These are phyloP conservation scores for Cadophora luteo-olivacea DNA, from an alignment of 2,329 filamentous ascomycete genomes.

Conservation along the genomic window DNA sequence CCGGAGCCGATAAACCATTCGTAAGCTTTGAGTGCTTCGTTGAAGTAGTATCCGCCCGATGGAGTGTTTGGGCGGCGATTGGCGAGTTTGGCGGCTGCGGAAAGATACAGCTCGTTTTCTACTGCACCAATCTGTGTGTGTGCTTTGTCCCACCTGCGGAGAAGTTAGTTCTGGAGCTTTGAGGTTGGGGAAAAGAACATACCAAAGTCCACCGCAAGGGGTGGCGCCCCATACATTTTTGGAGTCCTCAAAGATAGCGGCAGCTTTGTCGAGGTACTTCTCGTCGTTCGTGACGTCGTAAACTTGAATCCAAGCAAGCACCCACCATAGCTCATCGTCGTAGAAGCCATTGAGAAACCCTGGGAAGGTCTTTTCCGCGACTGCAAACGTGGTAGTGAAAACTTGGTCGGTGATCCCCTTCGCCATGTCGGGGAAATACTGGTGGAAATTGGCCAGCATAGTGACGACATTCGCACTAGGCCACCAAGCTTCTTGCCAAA, in stretches of 20 bases:
- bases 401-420: constrained; percentile 32
- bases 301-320: constrained; percentile 61
- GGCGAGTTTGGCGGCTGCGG: constrained; percentile 60
- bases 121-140: constrained; percentile 61
- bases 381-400: constrained; percentile 36
- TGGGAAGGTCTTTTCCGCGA: constrained; percentile 43
- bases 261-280: constrained; percentile 60
- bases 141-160: constrained; percentile 58
- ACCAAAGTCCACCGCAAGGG: constrained; percentile 61
- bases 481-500: constrained; percentile 76
- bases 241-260: constrained; percentile 63
- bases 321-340: constrained; percentile 71
- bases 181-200: constrained; percentile 21
- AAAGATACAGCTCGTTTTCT: constrained; percentile 62
- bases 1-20: constrained; percentile 56
- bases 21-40: constrained; percentile 57
- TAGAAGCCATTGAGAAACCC: constrained; percentile 60
- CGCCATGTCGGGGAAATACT: constrained; percentile 34
- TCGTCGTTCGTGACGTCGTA: constrained; percentile 60
- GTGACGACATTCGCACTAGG: constrained; percentile 73
- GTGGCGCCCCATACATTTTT: constrained; percentile 54
- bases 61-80: constrained; percentile 60
- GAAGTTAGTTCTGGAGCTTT: constrained; percentile 3
- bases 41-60: constrained; percentile 58
- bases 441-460: constrained; percentile 60